A percentile compares a stretch with the other conserved stretches of the same genome.
These are phyloP conservation scores for Leptographium radiaticola DNA, from an alignment of 2,329 filamentous ascomycete genomes.

Conservation along the genomic window DNA sequence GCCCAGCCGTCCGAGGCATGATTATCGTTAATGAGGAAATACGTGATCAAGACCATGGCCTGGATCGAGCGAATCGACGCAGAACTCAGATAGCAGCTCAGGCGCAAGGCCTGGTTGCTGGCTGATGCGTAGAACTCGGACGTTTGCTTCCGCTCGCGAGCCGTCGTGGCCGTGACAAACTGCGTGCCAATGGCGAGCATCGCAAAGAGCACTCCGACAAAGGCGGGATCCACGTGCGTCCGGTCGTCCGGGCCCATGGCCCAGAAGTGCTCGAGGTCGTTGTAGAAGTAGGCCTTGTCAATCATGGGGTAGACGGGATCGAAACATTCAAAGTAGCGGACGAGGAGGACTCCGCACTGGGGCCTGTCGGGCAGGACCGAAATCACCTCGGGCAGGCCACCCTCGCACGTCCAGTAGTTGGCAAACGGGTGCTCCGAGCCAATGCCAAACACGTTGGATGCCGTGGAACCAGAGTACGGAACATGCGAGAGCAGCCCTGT, in stretches of 20 bases:
- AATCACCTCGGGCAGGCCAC: slow-evolving; percentile 62
- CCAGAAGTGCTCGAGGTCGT: slow-evolving; percentile 72
- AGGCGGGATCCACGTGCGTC: slow-evolving; percentile 48
- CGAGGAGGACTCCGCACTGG: slow-evolving; percentile 58
- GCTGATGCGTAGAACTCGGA: slow-evolving; percentile 74
- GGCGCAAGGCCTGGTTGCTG: slow-evolving; percentile 61
- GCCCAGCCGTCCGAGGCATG: slow-evolving; percentile 74
- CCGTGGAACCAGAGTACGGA: slow-evolving; percentile 55
- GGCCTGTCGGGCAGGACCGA: slow-evolving; percentile 62
- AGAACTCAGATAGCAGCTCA: slow-evolving; percentile 64
- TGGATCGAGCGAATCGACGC: slow-evolving; percentile 62
- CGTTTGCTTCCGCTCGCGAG: slow-evolving; percentile 55
- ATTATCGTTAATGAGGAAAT: slow-evolving; percentile 78
- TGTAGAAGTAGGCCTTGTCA: slow-evolving; percentile 60
- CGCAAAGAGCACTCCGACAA: slow-evolving; percentile 61
- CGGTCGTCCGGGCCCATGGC: slow-evolving; percentile 44
- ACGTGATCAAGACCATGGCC: slow-evolving; percentile 70
- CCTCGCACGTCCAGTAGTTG: slow-evolving; percentile 75
- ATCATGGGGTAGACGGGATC: slow-evolving; percentile 76
- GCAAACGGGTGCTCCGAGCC: slow-evolving; percentile 67
- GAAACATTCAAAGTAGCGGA: slow-evolving; percentile 54
- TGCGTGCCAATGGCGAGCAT: slow-evolving; percentile 70
- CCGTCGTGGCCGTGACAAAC: slow-evolving; percentile 49
- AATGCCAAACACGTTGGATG: slow-evolving; percentile 70
- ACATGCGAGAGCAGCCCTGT: slow-evolving; percentile 57